Percentiles rank a stretch among this genome's conserved stretches.
Conservation (phyloP, 108 stramenopile species). For the Hondaea fermentalgiana region DNA sequence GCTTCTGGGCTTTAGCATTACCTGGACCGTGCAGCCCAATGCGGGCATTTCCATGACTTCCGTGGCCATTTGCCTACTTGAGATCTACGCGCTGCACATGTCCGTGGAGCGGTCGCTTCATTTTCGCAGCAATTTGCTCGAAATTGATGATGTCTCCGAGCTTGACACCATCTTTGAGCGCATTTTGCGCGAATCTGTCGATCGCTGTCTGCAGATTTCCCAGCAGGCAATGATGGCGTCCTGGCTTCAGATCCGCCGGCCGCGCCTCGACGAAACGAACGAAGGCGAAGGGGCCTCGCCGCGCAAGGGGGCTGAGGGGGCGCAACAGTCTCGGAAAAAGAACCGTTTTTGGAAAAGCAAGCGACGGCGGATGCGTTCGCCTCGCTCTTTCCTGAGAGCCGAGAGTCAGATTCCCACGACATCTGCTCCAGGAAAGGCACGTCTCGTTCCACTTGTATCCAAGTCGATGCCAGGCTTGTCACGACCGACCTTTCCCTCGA, state of each 20-base stretch:
- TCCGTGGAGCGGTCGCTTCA: neutral
- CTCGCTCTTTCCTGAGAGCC: too few species aligned
- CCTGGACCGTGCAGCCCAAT: neutral
- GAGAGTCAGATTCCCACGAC: too few species aligned
- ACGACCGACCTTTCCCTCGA: too few species aligned
- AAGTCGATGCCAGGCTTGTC: too few species aligned
- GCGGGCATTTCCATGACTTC: neutral
- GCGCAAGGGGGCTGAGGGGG: neutral
- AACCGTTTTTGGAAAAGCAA: too few species aligned
- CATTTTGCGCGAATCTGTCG: neutral
- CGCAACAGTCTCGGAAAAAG: too few species aligned
- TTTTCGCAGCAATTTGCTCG: neutral
- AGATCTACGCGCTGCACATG: neutral
- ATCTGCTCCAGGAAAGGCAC: too few species aligned
- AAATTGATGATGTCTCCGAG: neutral
- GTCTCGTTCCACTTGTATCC: too few species aligned
- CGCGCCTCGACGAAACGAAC: neutral
- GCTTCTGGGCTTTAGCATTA: neutral
- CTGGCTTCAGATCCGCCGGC: neutral
- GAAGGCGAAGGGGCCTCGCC: neutral
- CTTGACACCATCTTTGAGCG: neutral
- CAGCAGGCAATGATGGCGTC: conserved; percentile 11
- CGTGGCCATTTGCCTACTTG: neutral
- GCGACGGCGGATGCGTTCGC: too few species aligned
- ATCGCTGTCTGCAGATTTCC: conserved; percentile 5